Evolutionary conservation across 2,329 filamentous ascomycete genomes (phyloP).

Genomic region (Coniochaeta sp.): DNA sequence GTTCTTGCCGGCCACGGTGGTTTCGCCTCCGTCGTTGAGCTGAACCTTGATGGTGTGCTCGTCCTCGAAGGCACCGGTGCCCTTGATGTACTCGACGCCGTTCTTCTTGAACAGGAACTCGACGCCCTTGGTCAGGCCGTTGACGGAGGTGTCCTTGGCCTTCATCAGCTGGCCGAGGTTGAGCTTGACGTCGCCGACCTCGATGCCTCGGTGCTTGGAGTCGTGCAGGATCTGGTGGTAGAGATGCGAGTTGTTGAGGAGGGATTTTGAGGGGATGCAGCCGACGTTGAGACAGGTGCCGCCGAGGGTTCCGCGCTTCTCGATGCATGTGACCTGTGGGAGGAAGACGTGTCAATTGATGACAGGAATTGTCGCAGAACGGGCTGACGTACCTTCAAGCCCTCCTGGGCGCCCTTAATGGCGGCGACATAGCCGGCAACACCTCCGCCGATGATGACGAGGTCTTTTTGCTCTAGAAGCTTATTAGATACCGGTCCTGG

Average conservation of each 20-base stretch:
- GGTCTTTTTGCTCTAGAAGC: conserved; percentile 77
- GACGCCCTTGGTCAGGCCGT: conserved; percentile 87
- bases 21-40: conserved; percentile 86
- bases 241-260: conserved; percentile 98
- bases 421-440: conserved; percentile 98
- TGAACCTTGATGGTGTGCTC: conserved; percentile 89
- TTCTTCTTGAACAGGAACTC: conserved; percentile 99
- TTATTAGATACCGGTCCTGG: conserved; percentile 13
- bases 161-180: conserved; percentile 97
- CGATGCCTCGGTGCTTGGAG: conserved; percentile 93
- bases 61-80: conserved; percentile 77
- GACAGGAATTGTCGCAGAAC: background rate
- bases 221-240: conserved; percentile 98
- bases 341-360: conserved; percentile 1
- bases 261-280: conserved; percentile 98
- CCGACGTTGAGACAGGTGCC: conserved; percentile 98
- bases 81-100: conserved; percentile 96
- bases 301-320: conserved; percentile 91
- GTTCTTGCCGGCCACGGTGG: conserved; percentile 84
- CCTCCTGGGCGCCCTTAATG: conserved; percentile 97
- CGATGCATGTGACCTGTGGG: conserved; percentile 86
- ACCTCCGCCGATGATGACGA: conserved; percentile 96
- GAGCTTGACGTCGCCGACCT: conserved; percentile 93
- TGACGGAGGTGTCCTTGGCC: conserved; percentile 90
- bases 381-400: conserved; percentile 66